These are phyloP conservation scores for Xylogone sp. DNA, from an alignment of 2,329 filamentous ascomycete species.

Conservation along the genomic window DNA sequence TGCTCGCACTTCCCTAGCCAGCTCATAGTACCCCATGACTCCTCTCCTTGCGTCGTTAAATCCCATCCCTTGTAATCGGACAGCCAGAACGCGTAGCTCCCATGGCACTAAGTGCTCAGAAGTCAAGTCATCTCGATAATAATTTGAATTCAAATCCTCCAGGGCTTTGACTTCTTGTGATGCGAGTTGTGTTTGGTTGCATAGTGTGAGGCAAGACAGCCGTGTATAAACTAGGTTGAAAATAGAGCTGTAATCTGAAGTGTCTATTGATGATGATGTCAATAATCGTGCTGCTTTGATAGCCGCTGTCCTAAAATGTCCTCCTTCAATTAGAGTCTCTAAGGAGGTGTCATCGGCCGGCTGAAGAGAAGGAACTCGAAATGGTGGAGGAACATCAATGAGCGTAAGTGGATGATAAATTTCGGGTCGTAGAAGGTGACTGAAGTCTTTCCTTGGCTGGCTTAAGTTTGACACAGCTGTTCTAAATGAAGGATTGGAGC, in stretches of 20 bases:
- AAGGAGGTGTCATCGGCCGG: constrained; percentile 63
- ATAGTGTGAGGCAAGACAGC: constrained; percentile 75
- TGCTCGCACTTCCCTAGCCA: constrained; percentile 72
- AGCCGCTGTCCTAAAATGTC: constrained; percentile 79
- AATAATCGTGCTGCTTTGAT: constrained; percentile 61
- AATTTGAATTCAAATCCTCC: constrained; percentile 55
- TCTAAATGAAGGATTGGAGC: constrained; percentile 18
- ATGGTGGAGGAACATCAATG: constrained; percentile 56
- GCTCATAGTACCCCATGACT: constrained; percentile 86
- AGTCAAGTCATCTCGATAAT: constrained; percentile 50
- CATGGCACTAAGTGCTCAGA: constrained; percentile 74
- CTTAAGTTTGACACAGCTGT: constrained; percentile 22
- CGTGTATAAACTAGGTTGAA: constrained; percentile 78
- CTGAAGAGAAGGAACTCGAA: constrained; percentile 64
- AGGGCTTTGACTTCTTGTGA: constrained; percentile 63
- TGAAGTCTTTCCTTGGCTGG: constrained; percentile 61
- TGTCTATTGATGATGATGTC: constrained; percentile 44
- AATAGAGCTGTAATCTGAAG: constrained; percentile 60
- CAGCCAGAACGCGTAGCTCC: constrained; percentile 77
- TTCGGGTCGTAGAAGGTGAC: constrained; percentile 73
- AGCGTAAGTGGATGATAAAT: constrained; percentile 79
- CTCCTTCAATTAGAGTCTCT: constrained; percentile 60
- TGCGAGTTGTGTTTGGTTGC: constrained; percentile 67
- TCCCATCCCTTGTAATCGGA: constrained; percentile 80
- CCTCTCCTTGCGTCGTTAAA: constrained; percentile 81